A percentile compares a stretch with the other conserved stretches of the same genome.
phyloP scores from a whole-genome alignment of 768 basidiomycete genomes.

The Boletus sp. region DNA sequence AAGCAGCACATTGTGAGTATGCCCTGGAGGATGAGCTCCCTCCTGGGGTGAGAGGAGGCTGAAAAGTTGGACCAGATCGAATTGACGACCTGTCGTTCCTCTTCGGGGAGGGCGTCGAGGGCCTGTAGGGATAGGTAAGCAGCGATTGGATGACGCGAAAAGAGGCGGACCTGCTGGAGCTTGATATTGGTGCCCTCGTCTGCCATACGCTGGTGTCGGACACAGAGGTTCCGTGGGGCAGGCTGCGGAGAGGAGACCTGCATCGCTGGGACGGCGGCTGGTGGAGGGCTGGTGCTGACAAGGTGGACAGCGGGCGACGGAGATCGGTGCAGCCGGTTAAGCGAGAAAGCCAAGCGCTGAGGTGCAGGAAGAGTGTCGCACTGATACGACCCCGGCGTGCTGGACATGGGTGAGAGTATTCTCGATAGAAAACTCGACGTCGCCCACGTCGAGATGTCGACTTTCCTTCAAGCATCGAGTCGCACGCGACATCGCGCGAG shows the following conservation, averaged over 20 bases:
- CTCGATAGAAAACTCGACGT: too few relatives aligned
- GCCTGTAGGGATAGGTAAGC: constrained; percentile 52
- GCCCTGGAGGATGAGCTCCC: constrained; percentile 93
- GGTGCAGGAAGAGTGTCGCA: constrained; percentile 75
- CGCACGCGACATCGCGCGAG: constrained; percentile 36
- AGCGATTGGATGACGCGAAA: neutral
- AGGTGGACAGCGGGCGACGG: constrained; percentile 32
- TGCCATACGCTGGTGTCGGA: constrained; percentile 94
- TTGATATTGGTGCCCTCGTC: constrained; percentile 92
- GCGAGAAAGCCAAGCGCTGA: constrained; percentile 21
- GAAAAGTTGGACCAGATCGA: constrained; percentile 97
- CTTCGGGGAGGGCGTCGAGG: constrained; percentile 81
- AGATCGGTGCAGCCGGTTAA: too few relatives aligned
- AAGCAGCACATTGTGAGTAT: constrained; percentile 99
- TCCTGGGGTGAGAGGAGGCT: constrained; percentile 84
- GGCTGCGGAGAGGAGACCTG: constrained; percentile 24
- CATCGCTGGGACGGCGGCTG: neutral
- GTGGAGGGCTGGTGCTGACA: neutral
- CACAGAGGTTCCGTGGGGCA: constrained; percentile 72
- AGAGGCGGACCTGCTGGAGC: constrained; percentile 70
- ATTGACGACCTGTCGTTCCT: constrained; percentile 86
- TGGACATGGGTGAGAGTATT: too few relatives aligned
- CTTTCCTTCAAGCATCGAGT: constrained; percentile 28
- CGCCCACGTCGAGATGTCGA: too few relatives aligned
- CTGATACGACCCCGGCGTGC: constrained; percentile 19